Percentiles rank a stretch among this genome's conserved stretches.
phyloP scores from a whole-genome alignment of 768 basidiomycete species.

The Podaxis sp. region DNA sequence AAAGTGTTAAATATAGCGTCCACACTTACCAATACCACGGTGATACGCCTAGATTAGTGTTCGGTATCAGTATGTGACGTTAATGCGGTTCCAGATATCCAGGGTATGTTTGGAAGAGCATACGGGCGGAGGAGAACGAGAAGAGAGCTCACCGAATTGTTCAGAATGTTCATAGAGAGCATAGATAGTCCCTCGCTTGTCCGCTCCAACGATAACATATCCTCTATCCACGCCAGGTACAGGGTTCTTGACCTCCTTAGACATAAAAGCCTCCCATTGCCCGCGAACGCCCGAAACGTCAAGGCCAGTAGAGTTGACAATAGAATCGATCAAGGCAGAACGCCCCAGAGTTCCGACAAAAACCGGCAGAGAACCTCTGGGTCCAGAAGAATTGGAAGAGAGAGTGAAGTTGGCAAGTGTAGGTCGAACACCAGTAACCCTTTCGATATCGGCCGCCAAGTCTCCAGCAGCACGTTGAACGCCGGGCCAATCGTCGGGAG shows the following conservation, averaged over 20 bases:
- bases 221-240: slow-evolving; percentile 52
- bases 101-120: background rate
- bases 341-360: slow-evolving; percentile 62
- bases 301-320: slow-evolving; percentile 49
- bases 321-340: slow-evolving; percentile 44
- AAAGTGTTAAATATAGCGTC: slow-evolving; percentile 4
- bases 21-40: slow-evolving; percentile 59
- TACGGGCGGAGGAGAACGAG: background rate
- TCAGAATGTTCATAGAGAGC: slow-evolving; percentile 64
- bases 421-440: slow-evolving; percentile 51
- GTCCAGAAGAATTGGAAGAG: slow-evolving; percentile 30
- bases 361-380: slow-evolving; percentile 26
- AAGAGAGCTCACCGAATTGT: slow-evolving; percentile 45
- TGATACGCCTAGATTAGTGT: slow-evolving; percentile 42
- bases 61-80: slow-evolving; percentile 11
- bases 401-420: slow-evolving; percentile 21
- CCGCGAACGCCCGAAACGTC: slow-evolving; percentile 55
- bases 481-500: slow-evolving; percentile 58
- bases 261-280: slow-evolving; percentile 61
- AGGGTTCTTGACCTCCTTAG: slow-evolving; percentile 47
- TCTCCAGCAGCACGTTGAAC: slow-evolving; percentile 56
- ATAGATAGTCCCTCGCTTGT: slow-evolving; percentile 65
- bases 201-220: slow-evolving; percentile 63
- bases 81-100: background rate
- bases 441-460: slow-evolving; percentile 56